A percentile compares a stretch with the other conserved stretches of the same genome.
Conservation (phyloP, 2,329 filamentous ascomycete genomes). For the Exophiala spinifera region DNA sequence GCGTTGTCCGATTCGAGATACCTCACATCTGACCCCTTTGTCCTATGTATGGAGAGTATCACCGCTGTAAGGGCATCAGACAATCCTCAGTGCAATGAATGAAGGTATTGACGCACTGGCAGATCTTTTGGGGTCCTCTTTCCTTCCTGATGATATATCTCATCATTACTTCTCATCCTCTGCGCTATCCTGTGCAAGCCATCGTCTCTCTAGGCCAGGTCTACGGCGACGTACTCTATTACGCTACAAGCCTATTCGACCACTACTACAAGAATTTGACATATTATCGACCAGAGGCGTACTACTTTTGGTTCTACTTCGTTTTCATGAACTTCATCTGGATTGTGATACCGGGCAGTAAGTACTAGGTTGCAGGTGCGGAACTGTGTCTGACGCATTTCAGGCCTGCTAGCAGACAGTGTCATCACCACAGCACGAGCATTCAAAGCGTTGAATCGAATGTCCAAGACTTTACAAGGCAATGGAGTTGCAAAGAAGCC, state of each 20-base stretch:
- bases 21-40: slow-evolving; percentile 71
- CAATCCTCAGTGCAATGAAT: not conserved
- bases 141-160: slow-evolving; percentile 56
- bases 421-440: slow-evolving; percentile 36
- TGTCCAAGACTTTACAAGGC: slow-evolving; percentile 27
- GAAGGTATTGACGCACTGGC: slow-evolving; percentile 8
- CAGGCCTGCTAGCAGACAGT: slow-evolving; percentile 40
- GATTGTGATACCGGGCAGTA: slow-evolving; percentile 60
- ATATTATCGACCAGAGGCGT: slow-evolving; percentile 60
- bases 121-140: slow-evolving; percentile 61
- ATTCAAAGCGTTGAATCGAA: slow-evolving; percentile 35
- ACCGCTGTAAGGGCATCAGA: not conserved
- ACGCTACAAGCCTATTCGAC: slow-evolving; percentile 61
- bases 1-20: slow-evolving; percentile 83
- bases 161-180: slow-evolving; percentile 53
- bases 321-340: slow-evolving; percentile 65
- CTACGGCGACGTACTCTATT: slow-evolving; percentile 64
- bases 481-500: slow-evolving; percentile 30
- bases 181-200: slow-evolving; percentile 58
- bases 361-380: slow-evolving; percentile 32
- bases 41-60: not conserved
- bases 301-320: slow-evolving; percentile 66
- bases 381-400: not conserved
- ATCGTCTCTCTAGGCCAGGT: slow-evolving; percentile 62
- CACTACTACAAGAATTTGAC: slow-evolving; percentile 52